These are phyloP conservation scores for Hyaloscypha bicolor DNA, from an alignment of 495 filamentous ascomycete genomes.

Conservation along the genomic window DNA sequence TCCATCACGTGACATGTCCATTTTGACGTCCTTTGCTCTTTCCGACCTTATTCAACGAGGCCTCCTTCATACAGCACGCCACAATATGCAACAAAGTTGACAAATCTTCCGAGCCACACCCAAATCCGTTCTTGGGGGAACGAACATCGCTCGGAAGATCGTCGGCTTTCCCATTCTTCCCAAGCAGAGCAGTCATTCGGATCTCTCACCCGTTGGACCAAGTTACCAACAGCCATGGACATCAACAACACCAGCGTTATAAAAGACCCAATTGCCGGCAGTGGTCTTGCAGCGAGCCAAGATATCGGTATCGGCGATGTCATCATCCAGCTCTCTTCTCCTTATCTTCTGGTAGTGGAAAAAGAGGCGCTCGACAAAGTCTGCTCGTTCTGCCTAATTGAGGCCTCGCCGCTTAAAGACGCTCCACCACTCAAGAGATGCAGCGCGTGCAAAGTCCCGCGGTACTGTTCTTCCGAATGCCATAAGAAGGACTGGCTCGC, in stretches of 20 bases:
- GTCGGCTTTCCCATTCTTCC: neutral
- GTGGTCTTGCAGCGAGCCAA: slow-evolving; percentile 39
- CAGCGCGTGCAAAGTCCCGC: slow-evolving; percentile 47
- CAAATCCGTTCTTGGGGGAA: neutral
- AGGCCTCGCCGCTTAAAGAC: neutral
- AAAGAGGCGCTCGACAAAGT: slow-evolving; percentile 18
- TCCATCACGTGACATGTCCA: neutral
- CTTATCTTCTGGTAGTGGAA: slow-evolving; percentile 47
- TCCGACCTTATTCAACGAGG: neutral
- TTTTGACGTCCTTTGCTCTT: neutral
- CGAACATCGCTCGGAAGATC: neutral
- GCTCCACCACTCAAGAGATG: slow-evolving; percentile 43
- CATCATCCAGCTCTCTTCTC: slow-evolving; percentile 43
- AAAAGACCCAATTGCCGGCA: slow-evolving; percentile 33
- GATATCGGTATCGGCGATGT: slow-evolving; percentile 41
- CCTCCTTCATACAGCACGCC: neutral
- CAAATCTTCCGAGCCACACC: neutral
- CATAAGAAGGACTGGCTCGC: slow-evolving; percentile 58
- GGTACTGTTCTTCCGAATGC: slow-evolving; percentile 57
- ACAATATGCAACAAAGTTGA: neutral
- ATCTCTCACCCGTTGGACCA: neutral
- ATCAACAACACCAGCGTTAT: slow-evolving; percentile 22
- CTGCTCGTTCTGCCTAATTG: slow-evolving; percentile 22
- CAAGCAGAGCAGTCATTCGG: neutral
- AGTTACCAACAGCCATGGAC: slow-evolving; percentile 6